Percentiles rank a stretch among this genome's conserved stretches.
These are phyloP conservation scores for Canavalia ensiformis DNA, from an alignment of 306 rosid species.

Conservation along the genomic window DNA sequence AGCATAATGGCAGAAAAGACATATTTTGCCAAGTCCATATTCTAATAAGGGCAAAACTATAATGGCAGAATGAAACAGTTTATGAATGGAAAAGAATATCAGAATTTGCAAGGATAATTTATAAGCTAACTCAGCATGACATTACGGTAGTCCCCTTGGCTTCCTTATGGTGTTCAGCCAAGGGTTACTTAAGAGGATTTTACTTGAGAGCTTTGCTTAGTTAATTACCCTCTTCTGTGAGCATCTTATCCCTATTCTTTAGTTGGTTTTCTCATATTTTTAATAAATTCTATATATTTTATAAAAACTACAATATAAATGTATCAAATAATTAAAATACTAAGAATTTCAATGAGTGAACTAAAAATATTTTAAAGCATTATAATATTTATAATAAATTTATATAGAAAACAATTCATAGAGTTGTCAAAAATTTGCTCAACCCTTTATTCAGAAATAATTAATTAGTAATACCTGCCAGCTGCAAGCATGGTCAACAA, in stretches of 20 bases:
- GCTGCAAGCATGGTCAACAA: slow-evolving; percentile 58
- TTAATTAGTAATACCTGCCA: slow-evolving; percentile 71
- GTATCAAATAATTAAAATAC: slow-evolving; percentile 21
- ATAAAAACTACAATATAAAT: background rate
- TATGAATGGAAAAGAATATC: background rate
- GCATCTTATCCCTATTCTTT: background rate
- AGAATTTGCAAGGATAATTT: background rate
- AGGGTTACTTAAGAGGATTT: background rate
- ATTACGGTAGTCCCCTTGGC: background rate
- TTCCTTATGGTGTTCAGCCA: background rate
- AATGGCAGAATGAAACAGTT: background rate
- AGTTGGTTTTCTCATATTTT: background rate
- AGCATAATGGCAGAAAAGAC: no score
- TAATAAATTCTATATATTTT: background rate
- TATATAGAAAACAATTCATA: background rate
- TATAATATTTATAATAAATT: background rate
- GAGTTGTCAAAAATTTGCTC: slow-evolving; percentile 23
- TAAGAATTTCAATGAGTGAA: slow-evolving; percentile 17
- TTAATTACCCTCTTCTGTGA: background rate
- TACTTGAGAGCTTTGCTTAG: background rate
- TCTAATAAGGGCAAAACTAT: background rate
- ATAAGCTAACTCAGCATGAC: background rate
- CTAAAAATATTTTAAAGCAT: background rate
- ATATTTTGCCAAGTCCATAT: no score
- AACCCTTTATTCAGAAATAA: background rate